Base-by-base conservation (phyloP, 805 yeast genomes). In the Yarrowia divulgata region DNA sequence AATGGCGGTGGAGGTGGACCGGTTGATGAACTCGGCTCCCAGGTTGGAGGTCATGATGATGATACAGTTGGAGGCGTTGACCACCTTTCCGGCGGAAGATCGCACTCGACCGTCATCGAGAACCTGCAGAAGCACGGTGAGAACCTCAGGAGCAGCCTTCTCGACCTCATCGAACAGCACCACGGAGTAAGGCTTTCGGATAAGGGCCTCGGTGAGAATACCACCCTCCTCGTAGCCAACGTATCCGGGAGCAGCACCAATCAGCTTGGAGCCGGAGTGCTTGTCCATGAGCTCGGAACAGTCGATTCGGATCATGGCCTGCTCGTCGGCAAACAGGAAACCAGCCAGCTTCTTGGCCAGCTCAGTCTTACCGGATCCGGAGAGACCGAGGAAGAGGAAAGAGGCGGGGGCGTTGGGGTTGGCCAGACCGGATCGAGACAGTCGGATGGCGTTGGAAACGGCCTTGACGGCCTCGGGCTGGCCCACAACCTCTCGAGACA, bases 171-270 rank as follows among this genome's bases (percentile, higher is more conserved):
- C 99, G 76, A 95, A 95, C 71, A 95, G 83, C 49, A 95, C 85
- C n/a, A 95, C 99, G 7, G 98, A 91, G 81, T 95, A 95, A 69
- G 99, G 99, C 71, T 90, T 89, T 76, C 97, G 86, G 71, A 91
- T 85, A 69, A 95, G 84, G 73, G 95, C 97, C 75, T 95, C 97
- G 7, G 99, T 95, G 73, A 95, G 84, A 74, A 94, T 86, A 73
- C 99, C 99, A 78, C 99, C 99, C 79, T 95, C 97, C 78, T 93
- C 98, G 79, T 90, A 96, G 48, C 99, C 99, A 74, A 95, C 90
- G 75, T 90, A 90, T 75, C 99, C 99, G 0, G 98, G 97, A 1
- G 98, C 97, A 23, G 98, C 95, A 81, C 99, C 99, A 69, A 95
- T 84, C 71, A 95, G 86, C 78, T 95, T 95, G 9, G 98, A 91